Evolutionary conservation across 306 rosid species (phyloP).

Genomic region (Sechiopsis laciniata): DNA sequence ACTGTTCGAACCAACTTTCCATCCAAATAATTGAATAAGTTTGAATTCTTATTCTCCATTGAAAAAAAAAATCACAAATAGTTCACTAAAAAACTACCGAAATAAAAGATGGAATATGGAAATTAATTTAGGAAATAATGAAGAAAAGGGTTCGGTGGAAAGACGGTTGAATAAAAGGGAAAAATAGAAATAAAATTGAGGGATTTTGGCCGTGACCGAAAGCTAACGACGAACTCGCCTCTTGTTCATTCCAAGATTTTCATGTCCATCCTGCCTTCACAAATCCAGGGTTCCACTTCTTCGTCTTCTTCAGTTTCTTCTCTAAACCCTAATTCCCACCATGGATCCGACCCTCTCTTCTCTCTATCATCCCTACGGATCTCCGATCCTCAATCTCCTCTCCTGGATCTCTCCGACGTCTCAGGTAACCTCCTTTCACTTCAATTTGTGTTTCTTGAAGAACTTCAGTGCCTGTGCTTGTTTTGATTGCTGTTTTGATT

Average conservation of each 20-base stretch:
- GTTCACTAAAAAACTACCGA: too few species aligned
- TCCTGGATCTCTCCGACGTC: conserved; percentile 20
- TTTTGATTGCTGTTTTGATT: not conserved
- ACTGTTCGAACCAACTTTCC: too few species aligned
- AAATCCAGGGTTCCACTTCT: conserved; percentile 50
- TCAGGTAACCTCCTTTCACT: conserved; percentile 31
- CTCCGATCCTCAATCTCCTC: conserved; percentile 37
- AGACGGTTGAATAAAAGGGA: conserved; percentile 1
- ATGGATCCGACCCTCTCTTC: conserved; percentile 41
- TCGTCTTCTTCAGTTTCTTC: conserved; percentile 43
- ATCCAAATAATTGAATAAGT: too few species aligned
- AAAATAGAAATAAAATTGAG: not conserved
- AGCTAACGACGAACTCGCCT: conserved; percentile 19
- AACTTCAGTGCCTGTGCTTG: not conserved
- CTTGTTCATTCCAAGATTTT: conserved; percentile 38
- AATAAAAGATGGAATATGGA: too few species aligned
- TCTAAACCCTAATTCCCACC: conserved; percentile 54
- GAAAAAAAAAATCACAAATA: too few species aligned
- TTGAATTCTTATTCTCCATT: too few species aligned
- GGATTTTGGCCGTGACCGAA: not conserved
- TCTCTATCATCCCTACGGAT: conserved; percentile 45
- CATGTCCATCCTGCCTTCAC: conserved; percentile 98
- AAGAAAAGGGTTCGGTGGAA: not conserved
- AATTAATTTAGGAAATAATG: too few species aligned
- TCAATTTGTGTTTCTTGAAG: not conserved